Evolutionary conservation across 1,284 basidiomycete species (phyloP).

Genomic region (Trametes sp.): DNA sequence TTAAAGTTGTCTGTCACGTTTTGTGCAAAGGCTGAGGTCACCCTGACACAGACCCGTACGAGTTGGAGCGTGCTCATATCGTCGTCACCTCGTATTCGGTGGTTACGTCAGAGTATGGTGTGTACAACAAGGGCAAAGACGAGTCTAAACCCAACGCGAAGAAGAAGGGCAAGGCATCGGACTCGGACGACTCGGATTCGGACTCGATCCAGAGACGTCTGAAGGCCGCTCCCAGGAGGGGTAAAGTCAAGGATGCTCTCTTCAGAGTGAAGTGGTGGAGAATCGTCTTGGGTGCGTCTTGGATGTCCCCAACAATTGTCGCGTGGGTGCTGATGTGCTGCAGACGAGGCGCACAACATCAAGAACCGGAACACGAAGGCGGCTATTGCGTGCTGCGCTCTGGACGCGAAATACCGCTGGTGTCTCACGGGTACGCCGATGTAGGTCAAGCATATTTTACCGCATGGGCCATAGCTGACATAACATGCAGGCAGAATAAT

Average conservation of each 20-base stretch:
- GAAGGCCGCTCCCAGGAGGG: slow-evolving; percentile 48
- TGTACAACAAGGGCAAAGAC: slow-evolving; percentile 55
- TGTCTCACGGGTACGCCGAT: slow-evolving; percentile 92
- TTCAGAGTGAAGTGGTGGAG: slow-evolving; percentile 88
- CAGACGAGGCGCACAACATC: slow-evolving; percentile 98
- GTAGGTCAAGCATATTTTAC: slow-evolving; percentile 50
- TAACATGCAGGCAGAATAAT: slow-evolving; percentile 61
- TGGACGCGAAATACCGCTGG: slow-evolving; percentile 87
- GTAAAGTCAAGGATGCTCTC: slow-evolving; percentile 68
- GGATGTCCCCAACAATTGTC: not conserved
- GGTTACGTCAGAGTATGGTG: slow-evolving; percentile 76
- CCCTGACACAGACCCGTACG: slow-evolving; percentile 58
- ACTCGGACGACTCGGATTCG: slow-evolving; percentile 49
- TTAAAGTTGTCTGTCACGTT: not conserved
- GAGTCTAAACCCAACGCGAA: slow-evolving; percentile 49
- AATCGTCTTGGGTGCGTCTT: slow-evolving; percentile 76
- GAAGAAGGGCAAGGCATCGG: slow-evolving; percentile 48
- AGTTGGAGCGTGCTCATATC: slow-evolving; percentile 72
- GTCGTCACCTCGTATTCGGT: slow-evolving; percentile 88
- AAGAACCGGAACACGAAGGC: slow-evolving; percentile 91
- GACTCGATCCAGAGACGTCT: slow-evolving; percentile 48
- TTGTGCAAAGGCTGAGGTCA: not conserved
- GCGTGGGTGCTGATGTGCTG: not conserved
- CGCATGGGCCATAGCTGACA: not conserved
- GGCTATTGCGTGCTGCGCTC: slow-evolving; percentile 81